Evolutionary conservation across 352 stramenopile species (phyloP), one percentile per base, ranked within the genome.

Genomic region (Globisporangium echinulatum): DNA sequence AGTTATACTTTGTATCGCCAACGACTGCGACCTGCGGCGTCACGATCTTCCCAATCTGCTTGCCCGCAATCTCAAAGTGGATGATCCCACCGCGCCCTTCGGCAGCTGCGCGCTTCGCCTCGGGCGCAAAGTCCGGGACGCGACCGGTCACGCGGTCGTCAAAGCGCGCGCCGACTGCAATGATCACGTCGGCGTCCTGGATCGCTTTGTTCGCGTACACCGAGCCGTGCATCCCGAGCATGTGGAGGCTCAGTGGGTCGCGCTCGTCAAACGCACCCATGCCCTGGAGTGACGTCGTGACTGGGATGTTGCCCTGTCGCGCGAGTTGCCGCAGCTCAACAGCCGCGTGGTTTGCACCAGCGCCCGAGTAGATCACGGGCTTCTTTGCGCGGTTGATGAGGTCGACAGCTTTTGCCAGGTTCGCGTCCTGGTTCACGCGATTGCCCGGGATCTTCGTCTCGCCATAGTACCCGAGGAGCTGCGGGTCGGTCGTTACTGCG

Each of bases 171-270:
- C 95, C 95, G 50, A 98, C 79, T 19, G 90, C 92, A 54, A 98
- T 92, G 56, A 98, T 82, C 40, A 97, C 85, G 69, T 98, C 95
- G 15, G 92, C 79, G 49, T 98, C 90, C 77, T 98, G 94, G 56
- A 98, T 96, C 54, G 96, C 85, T 61, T 97, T 98, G 79, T 98
- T 98, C 46, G 95, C 94, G 63, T 97, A 98, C 48, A 95, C 90
- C 19, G 96, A 97, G 7, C 94, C 95, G 75, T 98, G 95, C 95
- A 98, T 98, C 46, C 95, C 94, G 42, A 98, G 74, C 92, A 98
- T 98, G 68, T 98, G 96, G 54, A 98, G 81, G 75, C 92, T 96
- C 15, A 98, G 85, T 47, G 85, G 75, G 70, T 97, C 85, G 49
- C 91, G 76, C 68, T 98, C 95, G 57, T 98, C 93, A 58, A 98